Evolutionary conservation across 805 yeast genomes (phyloP), one percentile per base, ranked within the genome.

Genomic region (Scheffersomyces spartinae): DNA sequence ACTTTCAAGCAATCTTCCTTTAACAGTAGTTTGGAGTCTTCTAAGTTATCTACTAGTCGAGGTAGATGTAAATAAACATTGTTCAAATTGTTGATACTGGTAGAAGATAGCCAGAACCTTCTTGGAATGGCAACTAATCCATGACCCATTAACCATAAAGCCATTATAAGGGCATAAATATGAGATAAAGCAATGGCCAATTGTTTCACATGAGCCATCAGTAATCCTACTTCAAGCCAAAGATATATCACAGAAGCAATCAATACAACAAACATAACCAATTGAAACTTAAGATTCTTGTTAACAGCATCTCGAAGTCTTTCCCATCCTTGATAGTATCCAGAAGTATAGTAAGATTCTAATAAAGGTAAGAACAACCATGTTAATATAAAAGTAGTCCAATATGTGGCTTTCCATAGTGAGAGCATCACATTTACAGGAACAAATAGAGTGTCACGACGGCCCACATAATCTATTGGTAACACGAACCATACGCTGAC

Each of bases 111-210:
- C n/a, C n/a, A n/a, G n/a, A n/a, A n/a, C n/a, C 31, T 46, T 30
- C 80, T 61, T 0, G 94, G 93, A 2, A 81, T 58, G 22, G 66
- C 63, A 10, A 80, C 67, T 25, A 80, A 49, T 0, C 94, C 94
- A 46, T 82, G 86, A 3, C 88, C 81, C 80, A 83, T 73, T 30
- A 83, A 53, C 88, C 91, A 81, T 13, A 80, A 62, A 2, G 88
- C 85, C 17, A 83, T 42, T 2, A 76, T 59, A 42, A 83, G 59
- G 0, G 93, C 69, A 45, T 82, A 83, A 12, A 78, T 73, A 45
- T 83, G 91, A 1, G 91, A 71, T 7, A 79, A 40, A 0, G 91
- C 86, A 33, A 83, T 77, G 11, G 78, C 61, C 50, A 83, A 63
- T 16, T 74, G 63, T 44, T 74, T 77, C 36, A 83, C 49, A 18